Evolutionary conservation across 768 basidiomycete species (phyloP).

Genomic region (Tulasnella sp.): DNA sequence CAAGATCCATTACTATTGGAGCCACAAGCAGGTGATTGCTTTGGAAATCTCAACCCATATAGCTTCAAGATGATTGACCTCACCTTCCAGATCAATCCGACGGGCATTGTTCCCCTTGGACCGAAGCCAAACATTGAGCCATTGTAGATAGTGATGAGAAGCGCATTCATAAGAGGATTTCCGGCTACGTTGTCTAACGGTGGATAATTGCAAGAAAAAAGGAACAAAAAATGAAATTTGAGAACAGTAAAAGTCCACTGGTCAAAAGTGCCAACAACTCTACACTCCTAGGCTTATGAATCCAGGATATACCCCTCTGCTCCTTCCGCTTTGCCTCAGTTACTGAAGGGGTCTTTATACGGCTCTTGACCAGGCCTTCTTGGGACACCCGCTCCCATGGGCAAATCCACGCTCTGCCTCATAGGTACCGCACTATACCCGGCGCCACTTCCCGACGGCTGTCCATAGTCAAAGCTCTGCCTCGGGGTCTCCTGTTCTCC

Average conservation of each 20-base stretch:
- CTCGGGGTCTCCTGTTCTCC: constrained; percentile 3
- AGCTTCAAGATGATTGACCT: background rate
- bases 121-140: constrained; percentile 8
- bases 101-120: constrained; percentile 10
- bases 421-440: constrained; percentile 9
- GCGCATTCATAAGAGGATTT: too few relatives aligned
- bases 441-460: background rate
- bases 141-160: background rate
- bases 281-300: background rate
- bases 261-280: background rate
- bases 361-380: background rate
- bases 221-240: background rate
- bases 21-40: background rate
- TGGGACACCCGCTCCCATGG: background rate
- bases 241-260: background rate
- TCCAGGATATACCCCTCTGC: background rate
- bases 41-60: too few relatives aligned
- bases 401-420: constrained; percentile 6
- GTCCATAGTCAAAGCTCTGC: constrained; percentile 11
- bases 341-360: constrained; percentile 10
- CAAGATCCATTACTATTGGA: constrained; percentile 53
- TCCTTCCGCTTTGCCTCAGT: background rate
- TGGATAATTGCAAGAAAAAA: background rate
- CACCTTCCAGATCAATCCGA: constrained; percentile 5
- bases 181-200: background rate